Base-by-base conservation (phyloP, 352 stramenopile genomes). In the Lagenidium giganteum region DNA sequence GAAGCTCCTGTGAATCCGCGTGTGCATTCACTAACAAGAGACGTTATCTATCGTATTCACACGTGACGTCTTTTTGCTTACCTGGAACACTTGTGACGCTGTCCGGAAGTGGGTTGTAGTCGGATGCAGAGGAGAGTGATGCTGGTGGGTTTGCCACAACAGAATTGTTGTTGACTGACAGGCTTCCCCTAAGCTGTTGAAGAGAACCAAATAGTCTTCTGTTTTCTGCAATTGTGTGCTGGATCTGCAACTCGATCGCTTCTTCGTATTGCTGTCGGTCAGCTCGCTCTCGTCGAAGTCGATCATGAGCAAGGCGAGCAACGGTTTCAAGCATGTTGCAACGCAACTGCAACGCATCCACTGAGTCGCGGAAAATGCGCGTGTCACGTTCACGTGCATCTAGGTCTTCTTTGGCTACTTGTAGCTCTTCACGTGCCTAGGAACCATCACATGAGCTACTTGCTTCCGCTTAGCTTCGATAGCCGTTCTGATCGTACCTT, bases 321-420 rank as follows among this genome's bases (percentile, higher is more conserved):
- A 88, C 72, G 5, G 58, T 71, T 51, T 88, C 70, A 22, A 88
- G 55, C 42, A 83, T 61, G 11, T 72, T 53, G 20, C 70, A 75
- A 14, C 72, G 65, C 17, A 63, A 67, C 4, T 53, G 39, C 2
- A 81, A 32, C 8, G 67, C 70, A 8, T 62, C 48, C 18, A 71
- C 65, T 0, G 64, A 66, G 11, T 51, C 43, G 7, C 64, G 61
- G 14, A 73, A 48, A 3, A 57, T 52, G 5, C 60, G 42, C 2
- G 75, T 41, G 27, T 87, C 71, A 1, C 62, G 20, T 24, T 77
- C 57, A 17, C 67, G 59, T 0, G 57, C 36, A 3, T 61, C 42
- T 17, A 86, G n/a, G n/a, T n/a, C n/a, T n/a, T n/a, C n/a, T n/a
- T n/a, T n/a, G n/a, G n/a, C n/a, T n/a, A n/a, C n/a, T n/a, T n/a